Evolutionary conservation across 371 early-diverging fungal genomes (phyloP), one percentile per base, ranked within the genome.

Genomic region (Lichtheimia corymbifera): DNA sequence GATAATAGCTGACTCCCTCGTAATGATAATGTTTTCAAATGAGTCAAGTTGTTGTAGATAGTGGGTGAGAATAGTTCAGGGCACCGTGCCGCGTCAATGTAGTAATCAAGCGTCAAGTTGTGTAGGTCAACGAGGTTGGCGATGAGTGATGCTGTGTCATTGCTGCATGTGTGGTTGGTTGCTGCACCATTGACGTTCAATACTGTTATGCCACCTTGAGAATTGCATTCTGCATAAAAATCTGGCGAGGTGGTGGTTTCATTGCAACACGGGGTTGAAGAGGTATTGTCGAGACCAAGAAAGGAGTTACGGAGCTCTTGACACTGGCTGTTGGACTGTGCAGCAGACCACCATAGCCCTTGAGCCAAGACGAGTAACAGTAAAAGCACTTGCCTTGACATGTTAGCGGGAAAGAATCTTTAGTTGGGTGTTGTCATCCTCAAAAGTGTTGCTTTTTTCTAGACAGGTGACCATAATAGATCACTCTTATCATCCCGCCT

Each of bases 31-130:
- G 54, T 22, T 25, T 15, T 30, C 14, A 61, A 30, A 3, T 5
- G 35, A 4, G 45, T 56, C 13, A 55, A 45, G 47, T 44, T 54
- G 11, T 49, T 28, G 62, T 45, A 61, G 40, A 14, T 20, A 27
- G 13, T 30, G 13, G 18, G 25, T 13, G 40, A 18, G 24, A 56
- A 45, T 15, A 61, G 4, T 9, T 25, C 27, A 9, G 62, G 62
- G 28, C 62, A 61, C 5, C 17, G 12, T 11, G 55, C 14, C 12
- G 53, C 27, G 28, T 61, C 55, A 18, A 61, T 20, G 35, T 61
- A 61, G 43, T 55, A 54, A 55, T 54, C 42, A 20, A 61, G 30
- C 13, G 47, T 44, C 49, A 61, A 41, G 40, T 44, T 40, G 41
- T 61, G 28, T 14, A 61, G 24, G 3, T 20, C 53, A 12, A 40